Percentiles rank a stretch among this genome's conserved stretches.
Evolutionary conservation across 331 rosid species (phyloP).

Genomic region (Rhamnella rubrinervis): DNA sequence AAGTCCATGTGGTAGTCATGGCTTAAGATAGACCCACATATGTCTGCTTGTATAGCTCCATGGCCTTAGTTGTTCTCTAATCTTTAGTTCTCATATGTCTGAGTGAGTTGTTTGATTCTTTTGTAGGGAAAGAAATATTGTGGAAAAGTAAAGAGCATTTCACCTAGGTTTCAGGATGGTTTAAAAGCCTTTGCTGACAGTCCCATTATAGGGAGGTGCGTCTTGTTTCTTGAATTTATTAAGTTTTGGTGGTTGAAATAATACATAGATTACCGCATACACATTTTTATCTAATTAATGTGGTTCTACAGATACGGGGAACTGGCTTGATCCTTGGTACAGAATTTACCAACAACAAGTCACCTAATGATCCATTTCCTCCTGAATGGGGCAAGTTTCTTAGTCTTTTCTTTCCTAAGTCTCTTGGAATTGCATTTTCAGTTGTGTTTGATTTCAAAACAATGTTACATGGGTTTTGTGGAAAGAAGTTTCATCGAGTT

Average conservation of each 20-base stretch:
- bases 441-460: background rate
- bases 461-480: background rate
- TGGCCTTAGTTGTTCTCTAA: background rate
- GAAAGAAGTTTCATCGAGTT: background rate
- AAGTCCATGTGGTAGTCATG: background rate
- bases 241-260: background rate
- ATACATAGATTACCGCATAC: background rate
- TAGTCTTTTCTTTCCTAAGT: background rate
- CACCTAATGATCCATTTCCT: constrained; percentile 86
- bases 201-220: constrained; percentile 93
- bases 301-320: constrained; percentile 74
- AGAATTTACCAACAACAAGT: constrained; percentile 79
- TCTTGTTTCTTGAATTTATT: constrained; percentile 16
- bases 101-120: background rate
- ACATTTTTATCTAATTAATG: constrained; percentile 5
- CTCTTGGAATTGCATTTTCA: background rate
- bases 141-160: constrained; percentile 49
- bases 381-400: constrained; percentile 81
- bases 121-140: constrained; percentile 77
- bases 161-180: constrained; percentile 88
- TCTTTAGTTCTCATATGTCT: background rate
- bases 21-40: background rate
- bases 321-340: constrained; percentile 77
- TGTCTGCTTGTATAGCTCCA: background rate
- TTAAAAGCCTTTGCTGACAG: constrained; percentile 69